A percentile compares a stretch with the other conserved stretches of the same genome.
Conservation (phyloP, 345 rosid genomes). For the Linum trigynum region DNA sequence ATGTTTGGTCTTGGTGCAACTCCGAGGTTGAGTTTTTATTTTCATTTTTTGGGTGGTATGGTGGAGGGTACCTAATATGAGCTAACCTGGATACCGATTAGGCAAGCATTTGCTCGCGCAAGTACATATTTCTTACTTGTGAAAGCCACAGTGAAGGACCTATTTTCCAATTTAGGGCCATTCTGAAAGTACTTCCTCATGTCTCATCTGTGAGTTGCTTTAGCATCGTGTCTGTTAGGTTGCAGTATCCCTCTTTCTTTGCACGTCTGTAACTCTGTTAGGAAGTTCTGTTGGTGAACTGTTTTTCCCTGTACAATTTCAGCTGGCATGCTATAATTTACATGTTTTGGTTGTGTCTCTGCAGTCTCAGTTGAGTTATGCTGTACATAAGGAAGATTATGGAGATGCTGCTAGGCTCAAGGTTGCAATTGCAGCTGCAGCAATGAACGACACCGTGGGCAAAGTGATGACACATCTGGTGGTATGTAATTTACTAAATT, state of each 20-base stretch:
- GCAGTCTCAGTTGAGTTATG: conserved; percentile 58
- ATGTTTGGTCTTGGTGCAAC: too few relatives aligned
- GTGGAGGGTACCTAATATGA: not conserved
- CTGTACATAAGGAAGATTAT: conserved; percentile 58
- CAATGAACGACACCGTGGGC: conserved; percentile 69
- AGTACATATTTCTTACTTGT: too few relatives aligned
- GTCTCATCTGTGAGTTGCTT: too few relatives aligned
- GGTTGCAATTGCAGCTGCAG: conserved; percentile 87
- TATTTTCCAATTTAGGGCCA: too few relatives aligned
- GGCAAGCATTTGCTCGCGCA: too few relatives aligned
- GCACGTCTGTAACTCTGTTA: too few relatives aligned
- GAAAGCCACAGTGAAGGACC: too few relatives aligned
- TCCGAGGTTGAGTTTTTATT: too few relatives aligned
- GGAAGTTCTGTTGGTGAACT: not conserved
- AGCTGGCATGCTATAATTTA: not conserved
- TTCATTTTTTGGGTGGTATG: not conserved
- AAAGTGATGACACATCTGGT: conserved; percentile 50
- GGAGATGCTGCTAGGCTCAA: conserved; percentile 75
- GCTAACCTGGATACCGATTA: too few relatives aligned
- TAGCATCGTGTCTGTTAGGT: too few relatives aligned
- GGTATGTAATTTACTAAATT: conserved; percentile 28
- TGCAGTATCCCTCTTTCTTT: too few relatives aligned
- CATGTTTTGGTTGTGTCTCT: not conserved
- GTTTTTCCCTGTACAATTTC: not conserved
- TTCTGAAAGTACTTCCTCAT: too few relatives aligned